phyloP scores from a whole-genome alignment of 352 stramenopile genomes.

The Phytophthora citricola region DNA sequence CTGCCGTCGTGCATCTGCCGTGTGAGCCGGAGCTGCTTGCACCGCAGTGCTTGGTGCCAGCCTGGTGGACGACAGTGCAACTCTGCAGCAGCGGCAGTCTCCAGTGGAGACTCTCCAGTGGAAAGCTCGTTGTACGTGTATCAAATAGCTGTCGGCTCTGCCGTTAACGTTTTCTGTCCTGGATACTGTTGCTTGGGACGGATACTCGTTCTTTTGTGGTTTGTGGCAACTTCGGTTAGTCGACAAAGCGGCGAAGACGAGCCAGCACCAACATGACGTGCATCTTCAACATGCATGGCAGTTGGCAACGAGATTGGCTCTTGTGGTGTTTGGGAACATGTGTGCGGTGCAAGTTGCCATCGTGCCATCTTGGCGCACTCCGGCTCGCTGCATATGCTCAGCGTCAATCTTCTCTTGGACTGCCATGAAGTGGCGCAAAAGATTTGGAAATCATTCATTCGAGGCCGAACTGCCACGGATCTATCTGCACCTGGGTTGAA shows the following conservation, averaged over 20 bases:
- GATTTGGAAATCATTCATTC: too few species aligned
- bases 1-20: conserved; percentile 16
- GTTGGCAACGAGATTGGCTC: neutral
- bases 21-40: neutral
- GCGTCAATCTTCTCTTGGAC: too few species aligned
- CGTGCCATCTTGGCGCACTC: conserved; percentile 26
- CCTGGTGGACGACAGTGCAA: conserved; percentile 10
- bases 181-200: conserved; percentile 3
- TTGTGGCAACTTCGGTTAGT: conserved; percentile 18
- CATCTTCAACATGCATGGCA: conserved; percentile 13
- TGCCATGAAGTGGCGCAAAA: too few species aligned
- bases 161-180: neutral
- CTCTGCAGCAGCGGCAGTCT: conserved; percentile 2
- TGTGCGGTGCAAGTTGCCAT: neutral
- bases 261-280: conserved; percentile 14
- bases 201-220: neutral
- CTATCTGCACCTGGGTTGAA: too few species aligned
- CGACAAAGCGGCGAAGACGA: conserved; percentile 20
- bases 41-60: neutral
- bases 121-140: too few species aligned
- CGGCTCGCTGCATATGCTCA: conserved; percentile 6
- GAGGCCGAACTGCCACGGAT: too few species aligned
- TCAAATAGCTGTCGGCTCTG: neutral
- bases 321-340: conserved; percentile 15
- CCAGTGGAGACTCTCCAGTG: neutral